Base-by-base conservation (phyloP, 768 basidiomycete species). In the Podaxis sp. region DNA sequence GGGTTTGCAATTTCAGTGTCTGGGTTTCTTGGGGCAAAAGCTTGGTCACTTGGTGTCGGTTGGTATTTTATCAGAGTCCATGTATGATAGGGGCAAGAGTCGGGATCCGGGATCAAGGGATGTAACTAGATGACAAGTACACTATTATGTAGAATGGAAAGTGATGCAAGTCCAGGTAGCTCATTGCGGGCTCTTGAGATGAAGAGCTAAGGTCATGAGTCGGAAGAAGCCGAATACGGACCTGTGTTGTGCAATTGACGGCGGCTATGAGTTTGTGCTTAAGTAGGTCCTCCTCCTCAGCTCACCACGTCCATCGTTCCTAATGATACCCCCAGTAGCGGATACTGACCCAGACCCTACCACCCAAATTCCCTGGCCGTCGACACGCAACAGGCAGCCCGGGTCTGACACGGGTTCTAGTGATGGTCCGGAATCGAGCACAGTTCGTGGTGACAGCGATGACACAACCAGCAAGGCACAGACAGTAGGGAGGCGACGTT, bases 351-450 rank as follows among this genome's bases (percentile, higher is more conserved):
- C 77, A 23, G 89, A 91, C 70, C 87, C 89, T n/a, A 88, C 88
- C 0, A 87, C 85, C 11, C 90, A 90, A 70, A 86, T 91, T 50
- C 73, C 90, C 23, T 92, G 90, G 90, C 90, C 90, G 51, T 77
- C 82, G 54, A 70, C 72, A 16, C 67, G 75, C 47, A 67, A 66
- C 16, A 69, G 73, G 28, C 64, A 63, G n/a, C 62, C 55, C 72
- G 35, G 71, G 68, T 42, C 68, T 69, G 64, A 75, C n/a, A 10
- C 28, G 32, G 53, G 55, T 50, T 44, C 62, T 21, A 35, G 28
- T 16, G 28, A 3, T 28, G 32, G 40, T 2, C 57, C 28, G 6
- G 46, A 38, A 36, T 48, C 68, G 14, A 71, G 68, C 3, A 50
- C 56, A 44, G 50, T 59, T 44, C 46, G 54, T 58, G 64, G 64